Base-by-base conservation (phyloP, 345 rosid species). In the Brassica carinata region DNA sequence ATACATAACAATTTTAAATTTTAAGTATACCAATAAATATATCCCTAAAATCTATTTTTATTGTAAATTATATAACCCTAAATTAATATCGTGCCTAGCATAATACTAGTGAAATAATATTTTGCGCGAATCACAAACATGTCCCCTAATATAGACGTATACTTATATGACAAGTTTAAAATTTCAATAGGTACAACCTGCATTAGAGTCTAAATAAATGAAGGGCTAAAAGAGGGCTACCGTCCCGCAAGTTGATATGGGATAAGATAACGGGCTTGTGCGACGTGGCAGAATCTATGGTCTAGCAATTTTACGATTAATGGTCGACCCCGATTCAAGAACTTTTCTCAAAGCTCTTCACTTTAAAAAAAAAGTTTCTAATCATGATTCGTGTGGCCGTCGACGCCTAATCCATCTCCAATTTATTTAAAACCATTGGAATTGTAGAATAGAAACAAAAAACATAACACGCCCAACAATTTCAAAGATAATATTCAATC, bases 261-360 rank as follows among this genome's bases (percentile, higher is more conserved):
- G 82, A 83, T 83, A 77, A 83, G 76, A 66, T 62, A 70, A 34
- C 62, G 15, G 38, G 30, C 0, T 34, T 18, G 4, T 68, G 74
- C 70, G 81, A 81, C 82, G 79, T 83, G 81, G 79, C 77, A 2
- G 27, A 58, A 31, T 59, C 66, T 36, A 14, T 40, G 67, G 55
- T 72, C 77, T 51, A 55, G 61, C 45, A 27, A 4, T n/a, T 63
- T 19, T 63, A 19, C 8, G 76, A 86, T 81, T 73, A 75, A 75
- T 51, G 79, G 31, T 36, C 38, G 14, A 40, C n/a, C 15, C 53
- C 53, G 53, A 45, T 45, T 13, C 53, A 45, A 45, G 53, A 11
- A 45, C 15, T 45, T 45, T 45, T 45, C 53, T 51, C 2, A 51
- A 48, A 45, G n/a, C 53, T 45, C n/a, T 45, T 48, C 6, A 48